Evolutionary conservation across 2,329 filamentous ascomycete species (phyloP).

Genomic region (Pseudocercospora fijiensis): DNA sequence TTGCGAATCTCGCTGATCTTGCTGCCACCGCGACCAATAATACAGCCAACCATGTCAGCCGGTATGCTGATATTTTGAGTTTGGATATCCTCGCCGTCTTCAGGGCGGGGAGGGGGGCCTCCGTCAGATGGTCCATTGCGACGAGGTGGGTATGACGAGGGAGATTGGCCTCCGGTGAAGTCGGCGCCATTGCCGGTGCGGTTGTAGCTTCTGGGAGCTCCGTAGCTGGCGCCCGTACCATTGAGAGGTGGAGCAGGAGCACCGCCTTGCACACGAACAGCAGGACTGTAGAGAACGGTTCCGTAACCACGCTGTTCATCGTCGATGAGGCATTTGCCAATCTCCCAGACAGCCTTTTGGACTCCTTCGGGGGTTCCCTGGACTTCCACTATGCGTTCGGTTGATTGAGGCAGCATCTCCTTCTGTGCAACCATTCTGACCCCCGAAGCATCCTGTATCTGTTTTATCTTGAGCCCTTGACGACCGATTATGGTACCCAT

Average conservation of each 20-base stretch:
- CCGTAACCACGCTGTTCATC: constrained; percentile 97
- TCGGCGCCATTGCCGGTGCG: constrained; percentile 95
- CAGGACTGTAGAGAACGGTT: constrained; percentile 95
- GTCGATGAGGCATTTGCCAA: constrained; percentile 96
- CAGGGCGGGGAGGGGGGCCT: constrained; percentile 77
- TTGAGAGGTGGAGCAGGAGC: constrained; percentile 54
- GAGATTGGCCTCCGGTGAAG: constrained; percentile 74
- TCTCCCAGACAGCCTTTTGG: constrained; percentile 96
- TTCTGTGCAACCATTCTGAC: constrained; percentile 99
- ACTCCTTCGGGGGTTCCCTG: constrained; percentile 94
- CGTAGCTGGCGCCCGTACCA: constrained; percentile 49
- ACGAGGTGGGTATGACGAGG: constrained; percentile 65
- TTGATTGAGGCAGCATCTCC: constrained; percentile 98
- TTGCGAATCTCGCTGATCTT: constrained; percentile 99
- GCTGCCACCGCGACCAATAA: constrained; percentile 89
- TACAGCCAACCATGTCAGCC: constrained; percentile 99
- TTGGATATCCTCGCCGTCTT: constrained; percentile 96
- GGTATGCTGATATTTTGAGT: constrained; percentile 99
- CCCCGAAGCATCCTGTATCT: constrained; percentile 94
- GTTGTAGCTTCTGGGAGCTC: constrained; percentile 66
- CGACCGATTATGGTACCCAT: constrained; percentile 99
- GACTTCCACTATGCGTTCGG: constrained; percentile 94
- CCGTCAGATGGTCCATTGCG: constrained; percentile 69
- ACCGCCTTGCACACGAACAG: constrained; percentile 75
- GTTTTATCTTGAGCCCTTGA: constrained; percentile 97